Evolutionary conservation across 1,284 basidiomycete species (phyloP), one percentile per base, ranked within the genome.

Genomic region (Papiliotrema laurentii): DNA sequence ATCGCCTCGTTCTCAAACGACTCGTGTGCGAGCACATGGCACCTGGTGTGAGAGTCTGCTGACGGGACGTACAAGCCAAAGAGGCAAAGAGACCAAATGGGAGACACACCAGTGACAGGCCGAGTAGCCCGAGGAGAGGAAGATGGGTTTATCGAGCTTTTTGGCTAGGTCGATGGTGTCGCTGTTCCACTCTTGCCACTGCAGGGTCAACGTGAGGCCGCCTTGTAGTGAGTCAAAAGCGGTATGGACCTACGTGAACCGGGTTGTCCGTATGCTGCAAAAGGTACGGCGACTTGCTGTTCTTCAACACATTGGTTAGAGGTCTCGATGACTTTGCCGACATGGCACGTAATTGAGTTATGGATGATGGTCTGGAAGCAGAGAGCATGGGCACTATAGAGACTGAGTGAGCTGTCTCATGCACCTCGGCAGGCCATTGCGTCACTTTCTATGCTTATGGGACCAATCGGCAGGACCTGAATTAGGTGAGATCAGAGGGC

Each of bases 191-290:
- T 77, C 75, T 60, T 75, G 76, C 77, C 77, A 78, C 57, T 77
- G 43, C n/a, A 25, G 19, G 6, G 7, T 19, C 5, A 28, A 18
- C 5, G n/a, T n/a, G n/a, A n/a, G n/a, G n/a, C n/a, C n/a, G n/a
- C 14, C 35, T 38, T 27, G 35, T 27, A 22, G 7, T 54, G 11
- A 19, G 10, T 19, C 19, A 34, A 27, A 19, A 21, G 19, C 25
- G 25, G 4, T 31, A n/a, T 10, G n/a, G 31, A 36, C 55, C 47
- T 24, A 55, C 57, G 13, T 68, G 56, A 6, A 77, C 76, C 2
- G 76, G 77, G 49, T 78, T 78, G n/a, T 71, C 57, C 31, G 72
- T 71, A 55, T 78, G 77, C 51, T 77, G 76, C 13, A 78, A 58
- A 5, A 78, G 61, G 52, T 78, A 78, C 0, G 77, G 77, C 13